Evolutionary conservation across 495 filamentous ascomycete genomes (phyloP).

Genomic region (Corynascus novoguineensis): DNA sequence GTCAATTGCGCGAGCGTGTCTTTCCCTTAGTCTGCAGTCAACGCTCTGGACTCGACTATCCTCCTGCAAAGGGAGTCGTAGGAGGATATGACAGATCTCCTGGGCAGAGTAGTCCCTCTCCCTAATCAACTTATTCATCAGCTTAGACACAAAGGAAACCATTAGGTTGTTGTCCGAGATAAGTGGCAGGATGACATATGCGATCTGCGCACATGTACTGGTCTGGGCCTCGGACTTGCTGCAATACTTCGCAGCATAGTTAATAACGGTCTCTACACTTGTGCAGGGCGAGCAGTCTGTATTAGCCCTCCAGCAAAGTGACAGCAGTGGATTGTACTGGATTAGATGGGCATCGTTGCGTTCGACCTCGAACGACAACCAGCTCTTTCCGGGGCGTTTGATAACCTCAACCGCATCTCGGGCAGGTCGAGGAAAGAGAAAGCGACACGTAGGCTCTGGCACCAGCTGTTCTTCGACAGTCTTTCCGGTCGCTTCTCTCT

Average conservation of each 20-base stretch:
- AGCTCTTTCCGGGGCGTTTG: slow-evolving; percentile 3
- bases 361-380: slow-evolving; percentile 10
- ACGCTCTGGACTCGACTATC: slow-evolving; percentile 3
- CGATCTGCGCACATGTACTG: not conserved
- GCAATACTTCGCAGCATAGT: slow-evolving; percentile 1
- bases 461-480: not conserved
- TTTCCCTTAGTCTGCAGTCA: not conserved
- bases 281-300: slow-evolving; percentile 2
- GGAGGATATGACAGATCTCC: slow-evolving; percentile 4
- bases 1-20: not conserved
- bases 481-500: too few species aligned
- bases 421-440: not conserved
- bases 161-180: slow-evolving; percentile 1
- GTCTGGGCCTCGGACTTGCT: not conserved
- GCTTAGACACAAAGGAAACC: not conserved
- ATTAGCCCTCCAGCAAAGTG: slow-evolving; percentile 6
- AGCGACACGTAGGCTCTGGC: slow-evolving; percentile 2
- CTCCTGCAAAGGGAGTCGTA: not conserved
- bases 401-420: not conserved
- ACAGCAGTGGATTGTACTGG: slow-evolving; percentile 5
- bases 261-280: not conserved
- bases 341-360: slow-evolving; percentile 6
- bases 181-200: not conserved
- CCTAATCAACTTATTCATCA: not conserved
- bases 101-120: slow-evolving; percentile 1